Base-by-base conservation (phyloP, 139 green algal species). In the Spirogloea muscicola region DNA sequence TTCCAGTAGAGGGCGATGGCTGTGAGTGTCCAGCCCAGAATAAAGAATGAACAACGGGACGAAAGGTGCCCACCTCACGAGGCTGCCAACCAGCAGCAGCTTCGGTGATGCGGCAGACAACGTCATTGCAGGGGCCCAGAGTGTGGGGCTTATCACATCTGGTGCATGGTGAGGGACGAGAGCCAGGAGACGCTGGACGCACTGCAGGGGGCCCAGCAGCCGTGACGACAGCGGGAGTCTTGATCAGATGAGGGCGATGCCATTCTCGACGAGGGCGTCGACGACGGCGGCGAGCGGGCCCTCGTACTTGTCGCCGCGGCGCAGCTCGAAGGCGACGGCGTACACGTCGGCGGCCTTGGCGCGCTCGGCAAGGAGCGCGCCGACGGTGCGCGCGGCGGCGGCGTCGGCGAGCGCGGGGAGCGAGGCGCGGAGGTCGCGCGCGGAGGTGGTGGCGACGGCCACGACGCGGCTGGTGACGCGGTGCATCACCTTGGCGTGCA, bases 301-400 rank as follows among this genome's bases (percentile, higher is more conserved):
- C 6, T 79, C 71, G 5, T 77, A 79, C 63, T 79, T 79, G 37
- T 79, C 18, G 44, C 46, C 62, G n/a, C 61, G 62, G 33, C 49
- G 76, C 25, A 79, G 42, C 33, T 49, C 48, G 29, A 78, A 79
- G 13, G 64, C 10, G 21, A 79, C 63, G 3, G 71, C 61, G 29
- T 43, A 79, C 27, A 79, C 62, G 9, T 79, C 71, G 21, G 67
- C 71, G 31, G 64, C 62, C 33, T 66, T 77, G 4, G 59, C 44
- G 27, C 71, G 27, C 63, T 79, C 71, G 4, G 71, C 71, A 6
- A 79, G n/a, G 31, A 79, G 37, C 34, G 65, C 3, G 46, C 60
- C 71, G 68, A 79, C 48, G 21, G 65, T 25, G 31, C 46, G 21
- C 2, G 21, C 62, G 10, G 71, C 71, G 31, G 39, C 64, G 41